phyloP scores from a whole-genome alignment of 228 moss, liverwort and hornwort species.

The Sphagnum fallax region DNA sequence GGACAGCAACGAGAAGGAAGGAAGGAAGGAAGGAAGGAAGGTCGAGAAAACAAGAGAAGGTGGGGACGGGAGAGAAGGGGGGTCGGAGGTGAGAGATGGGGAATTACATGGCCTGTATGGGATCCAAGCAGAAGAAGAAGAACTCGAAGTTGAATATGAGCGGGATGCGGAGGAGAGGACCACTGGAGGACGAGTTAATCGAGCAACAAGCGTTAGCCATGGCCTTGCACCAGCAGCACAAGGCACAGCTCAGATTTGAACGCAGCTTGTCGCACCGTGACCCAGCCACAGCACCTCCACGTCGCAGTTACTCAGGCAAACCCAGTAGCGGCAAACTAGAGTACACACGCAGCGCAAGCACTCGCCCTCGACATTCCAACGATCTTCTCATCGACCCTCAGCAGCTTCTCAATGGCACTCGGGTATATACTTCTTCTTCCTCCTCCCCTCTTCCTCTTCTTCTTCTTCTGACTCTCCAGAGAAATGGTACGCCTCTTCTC shows the following conservation, averaged over 20 bases:
- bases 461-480: too few species aligned
- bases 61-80: too few species aligned
- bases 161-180: conserved; percentile 57
- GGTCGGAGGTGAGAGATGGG: too few species aligned
- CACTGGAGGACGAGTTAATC: conserved; percentile 68
- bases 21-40: too few species aligned
- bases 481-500: too few species aligned
- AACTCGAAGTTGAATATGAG: conserved; percentile 23
- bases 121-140: conserved; percentile 8
- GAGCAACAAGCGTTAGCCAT: conserved; percentile 82
- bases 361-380: conserved; percentile 64
- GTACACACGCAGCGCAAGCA: conserved; percentile 63
- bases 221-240: conserved; percentile 93
- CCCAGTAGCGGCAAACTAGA: conserved; percentile 40
- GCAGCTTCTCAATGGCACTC: conserved; percentile 61
- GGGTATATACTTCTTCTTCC: conserved; percentile 29
- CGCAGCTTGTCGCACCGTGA: conserved; percentile 81
- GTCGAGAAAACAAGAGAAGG: too few species aligned
- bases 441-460: background rate
- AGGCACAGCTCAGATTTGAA: conserved; percentile 79
- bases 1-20: too few species aligned
- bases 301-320: conserved; percentile 41
- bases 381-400: conserved; percentile 80
- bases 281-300: conserved; percentile 19
- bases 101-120: too few species aligned